These are phyloP conservation scores for Chalara sp. DNA, from an alignment of 2,329 filamentous ascomycete genomes.

Conservation along the genomic window DNA sequence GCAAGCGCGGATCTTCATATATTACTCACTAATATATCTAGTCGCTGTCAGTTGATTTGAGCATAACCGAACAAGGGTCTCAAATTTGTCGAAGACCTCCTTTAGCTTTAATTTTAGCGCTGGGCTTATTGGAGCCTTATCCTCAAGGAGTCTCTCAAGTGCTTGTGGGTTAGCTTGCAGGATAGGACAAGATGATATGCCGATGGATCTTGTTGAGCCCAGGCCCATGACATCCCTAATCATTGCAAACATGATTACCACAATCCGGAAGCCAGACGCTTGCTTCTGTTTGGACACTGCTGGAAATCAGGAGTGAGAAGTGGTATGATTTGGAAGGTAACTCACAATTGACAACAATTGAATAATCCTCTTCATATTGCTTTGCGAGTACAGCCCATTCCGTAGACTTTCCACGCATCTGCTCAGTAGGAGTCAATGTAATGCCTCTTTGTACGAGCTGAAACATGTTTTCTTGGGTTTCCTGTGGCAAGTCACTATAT, in stretches of 20 bases:
- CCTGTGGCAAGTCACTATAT: conserved; percentile 30
- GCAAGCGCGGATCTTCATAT: not conserved
- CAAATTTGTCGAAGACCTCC: conserved; percentile 27
- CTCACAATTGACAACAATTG: conserved; percentile 29
- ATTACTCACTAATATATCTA: conserved; percentile 11
- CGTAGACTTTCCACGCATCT: conserved; percentile 37
- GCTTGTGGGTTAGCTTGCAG: conserved; percentile 25
- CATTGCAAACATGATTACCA: conserved; percentile 30
- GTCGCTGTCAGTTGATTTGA: conserved; percentile 19
- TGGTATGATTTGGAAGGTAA: conserved; percentile 2
- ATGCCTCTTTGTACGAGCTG: conserved; percentile 39
- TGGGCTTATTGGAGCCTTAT: conserved; percentile 20
- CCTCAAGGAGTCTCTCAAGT: conserved; percentile 25
- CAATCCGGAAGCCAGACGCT: conserved; percentile 27
- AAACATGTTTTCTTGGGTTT: conserved; percentile 41
- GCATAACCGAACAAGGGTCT: conserved; percentile 23
- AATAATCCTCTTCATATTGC: conserved; percentile 36
- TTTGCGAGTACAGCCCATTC: conserved; percentile 38
- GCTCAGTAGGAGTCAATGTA: conserved; percentile 37
- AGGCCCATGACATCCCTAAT: conserved; percentile 23
- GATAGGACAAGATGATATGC: conserved; percentile 13
- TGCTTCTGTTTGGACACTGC: conserved; percentile 28
- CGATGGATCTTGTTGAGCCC: not conserved
- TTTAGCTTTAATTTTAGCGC: conserved; percentile 23
- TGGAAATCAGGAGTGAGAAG: not conserved